A percentile compares a stretch with the other conserved stretches of the same genome.
phyloP scores from a whole-genome alignment of 345 rosid genomes.

The Moricandia arvensis region DNA sequence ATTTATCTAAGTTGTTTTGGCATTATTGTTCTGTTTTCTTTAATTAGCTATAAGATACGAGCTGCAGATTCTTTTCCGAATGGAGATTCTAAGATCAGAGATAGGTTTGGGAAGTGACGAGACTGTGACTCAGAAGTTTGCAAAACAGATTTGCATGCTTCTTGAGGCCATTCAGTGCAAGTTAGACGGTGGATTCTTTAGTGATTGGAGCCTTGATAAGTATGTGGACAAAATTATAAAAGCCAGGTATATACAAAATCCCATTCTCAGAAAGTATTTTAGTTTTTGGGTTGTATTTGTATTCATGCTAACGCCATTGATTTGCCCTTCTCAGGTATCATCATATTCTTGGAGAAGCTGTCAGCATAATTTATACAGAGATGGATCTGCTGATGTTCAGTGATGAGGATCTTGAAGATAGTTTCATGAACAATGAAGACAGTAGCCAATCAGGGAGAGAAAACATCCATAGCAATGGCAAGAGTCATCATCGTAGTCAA shows the following conservation, averaged over 20 bases:
- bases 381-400: slow-evolving; percentile 73
- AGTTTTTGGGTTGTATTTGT: not conserved
- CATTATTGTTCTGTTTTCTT: slow-evolving; percentile 43
- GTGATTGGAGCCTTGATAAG: slow-evolving; percentile 87
- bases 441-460: slow-evolving; percentile 59
- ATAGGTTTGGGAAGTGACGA: slow-evolving; percentile 50
- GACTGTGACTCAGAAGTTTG: slow-evolving; percentile 61
- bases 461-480: slow-evolving; percentile 36
- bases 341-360: slow-evolving; percentile 57
- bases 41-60: slow-evolving; percentile 66
- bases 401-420: slow-evolving; percentile 57
- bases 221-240: slow-evolving; percentile 73
- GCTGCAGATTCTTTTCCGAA: slow-evolving; percentile 84
- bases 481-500: slow-evolving; percentile 35
- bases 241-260: slow-evolving; percentile 48
- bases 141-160: slow-evolving; percentile 71
- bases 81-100: slow-evolving; percentile 85
- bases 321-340: slow-evolving; percentile 53
- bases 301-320: slow-evolving; percentile 18
- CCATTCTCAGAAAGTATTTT: not conserved
- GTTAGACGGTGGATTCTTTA: slow-evolving; percentile 85
- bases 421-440: slow-evolving; percentile 67
- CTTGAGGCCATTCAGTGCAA: slow-evolving; percentile 76
- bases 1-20: slow-evolving; percentile 3
- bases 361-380: slow-evolving; percentile 59